Percentiles rank a stretch among this genome's conserved stretches.
Conservation (phyloP, 2,329 filamentous ascomycete genomes). For the Monosporascus sp. region DNA sequence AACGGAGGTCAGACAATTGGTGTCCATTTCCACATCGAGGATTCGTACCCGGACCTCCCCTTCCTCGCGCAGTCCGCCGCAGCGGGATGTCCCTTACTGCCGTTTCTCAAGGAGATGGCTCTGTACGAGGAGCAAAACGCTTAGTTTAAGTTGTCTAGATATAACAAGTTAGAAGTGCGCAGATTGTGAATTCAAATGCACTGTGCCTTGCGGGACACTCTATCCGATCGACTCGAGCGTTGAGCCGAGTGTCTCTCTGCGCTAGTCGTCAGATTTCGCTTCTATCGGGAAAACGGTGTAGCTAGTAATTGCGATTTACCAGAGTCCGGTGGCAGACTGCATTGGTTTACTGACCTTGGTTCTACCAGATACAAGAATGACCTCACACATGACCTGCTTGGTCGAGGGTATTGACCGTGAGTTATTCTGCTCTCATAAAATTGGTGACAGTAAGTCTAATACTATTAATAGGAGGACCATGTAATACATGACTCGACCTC, state of each 20-base stretch:
- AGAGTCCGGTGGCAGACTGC: too few species aligned
- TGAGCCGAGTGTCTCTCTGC: too few species aligned
- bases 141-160: neutral
- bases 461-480: neutral
- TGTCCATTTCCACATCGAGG: neutral
- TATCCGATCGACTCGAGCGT: too few species aligned
- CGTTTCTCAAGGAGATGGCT: neutral
- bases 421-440: neutral
- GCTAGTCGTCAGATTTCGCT: too few species aligned
- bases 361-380: too few species aligned
- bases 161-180: too few species aligned
- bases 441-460: neutral
- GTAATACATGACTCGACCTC: neutral
- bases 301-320: too few species aligned
- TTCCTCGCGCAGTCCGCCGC: conserved; percentile 1
- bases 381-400: too few species aligned
- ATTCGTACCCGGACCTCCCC: conserved; percentile 1
- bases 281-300: too few species aligned
- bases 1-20: neutral
- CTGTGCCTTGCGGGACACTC: too few species aligned
- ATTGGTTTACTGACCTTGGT: too few species aligned
- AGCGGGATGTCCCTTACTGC: conserved; percentile 1
- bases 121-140: neutral
- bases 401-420: neutral
- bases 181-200: too few species aligned